These are phyloP conservation scores for Pythium monospermum DNA, from an alignment of 352 stramenopile genomes.

Conservation along the genomic window DNA sequence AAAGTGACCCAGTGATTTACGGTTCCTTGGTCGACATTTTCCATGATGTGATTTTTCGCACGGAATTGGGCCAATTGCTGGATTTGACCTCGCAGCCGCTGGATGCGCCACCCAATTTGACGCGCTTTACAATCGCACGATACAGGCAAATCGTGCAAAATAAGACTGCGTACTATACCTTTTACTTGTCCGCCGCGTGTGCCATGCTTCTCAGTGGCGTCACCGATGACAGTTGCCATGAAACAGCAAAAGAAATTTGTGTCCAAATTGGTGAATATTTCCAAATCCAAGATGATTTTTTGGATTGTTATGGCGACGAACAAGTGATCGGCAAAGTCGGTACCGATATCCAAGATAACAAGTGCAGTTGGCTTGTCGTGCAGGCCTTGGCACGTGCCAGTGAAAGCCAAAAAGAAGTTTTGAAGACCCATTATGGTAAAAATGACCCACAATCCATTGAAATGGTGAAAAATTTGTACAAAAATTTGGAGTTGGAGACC, in stretches of 20 bases:
- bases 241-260: conserved; percentile 91
- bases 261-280: conserved; percentile 98
- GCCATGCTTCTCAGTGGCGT: conserved; percentile 90
- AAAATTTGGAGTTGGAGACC: conserved; percentile 83
- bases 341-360: conserved; percentile 99
- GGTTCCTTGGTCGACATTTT: conserved; percentile 96
- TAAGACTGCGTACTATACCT: conserved; percentile 99
- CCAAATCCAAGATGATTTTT: conserved; percentile 99
- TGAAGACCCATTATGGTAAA: conserved; percentile 93
- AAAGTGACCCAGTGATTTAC: conserved; percentile 73
- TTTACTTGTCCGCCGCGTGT: conserved; percentile 95
- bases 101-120: conserved; percentile 75
- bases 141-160: conserved; percentile 95
- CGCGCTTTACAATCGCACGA: conserved; percentile 92
- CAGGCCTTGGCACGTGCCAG: conserved; percentile 86
- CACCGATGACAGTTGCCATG: conserved; percentile 63
- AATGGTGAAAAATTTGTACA: conserved; percentile 94
- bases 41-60: conserved; percentile 93
- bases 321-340: conserved; percentile 92
- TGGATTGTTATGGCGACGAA: conserved; percentile 97
- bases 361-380: conserved; percentile 98
- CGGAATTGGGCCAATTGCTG: conserved; percentile 94
- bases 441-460: conserved; percentile 70
- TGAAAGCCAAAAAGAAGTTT: conserved; percentile 62
- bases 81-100: conserved; percentile 89